Evolutionary conservation across 805 yeast genomes (phyloP), one percentile per base, ranked within the genome.

Genomic region (Lachancea dasiensis): DNA sequence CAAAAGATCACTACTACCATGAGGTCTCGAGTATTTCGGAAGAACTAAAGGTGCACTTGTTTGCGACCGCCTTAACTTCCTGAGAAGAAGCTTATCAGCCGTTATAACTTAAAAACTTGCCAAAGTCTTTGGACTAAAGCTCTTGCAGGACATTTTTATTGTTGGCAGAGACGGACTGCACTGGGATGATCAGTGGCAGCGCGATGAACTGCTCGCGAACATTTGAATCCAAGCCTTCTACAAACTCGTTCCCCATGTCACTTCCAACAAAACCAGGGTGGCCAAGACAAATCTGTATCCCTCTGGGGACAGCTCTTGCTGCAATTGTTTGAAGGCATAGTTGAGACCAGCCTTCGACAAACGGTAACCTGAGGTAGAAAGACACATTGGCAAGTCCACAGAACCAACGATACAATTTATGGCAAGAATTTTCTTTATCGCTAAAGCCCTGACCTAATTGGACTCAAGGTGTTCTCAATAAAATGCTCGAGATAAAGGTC

Each of bases 231-330:
- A 32, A 5, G 8, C n/a, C 28, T 11, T 8, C 14, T 15, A 26
- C 7, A 26, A 14, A 6, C 7, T 26, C 13, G 9, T 38, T 37
- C 3, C 54, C 59, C 61, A 59, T 55, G 33, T 67, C 70, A 23
- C 65, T 62, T n/a, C 37, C n/a, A 10, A 68, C 69, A 7, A 54
- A 24, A 26, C 72, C 72, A 0, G 73, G 73, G 36, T 64, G 65
- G 10, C 64, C 10, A 65, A 45, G 16, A 63, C 44, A 27, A 60
- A 51, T 9, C 49, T 55, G 39, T 54, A 61, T 1, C 52, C 59
- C 25, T 58, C 53, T 1, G 31, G 26, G 9, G 38, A 41, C 23
- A 54, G 36, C 36, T 65, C 67, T 22, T 16, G 11, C 27, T 58
- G 44, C 26, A 65, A 25, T 15, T 54, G 52, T 27, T 44, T 52